Evolutionary conservation across 352 stramenopile genomes (phyloP).

Genomic region (Phytophthora fragariaefolia): DNA sequence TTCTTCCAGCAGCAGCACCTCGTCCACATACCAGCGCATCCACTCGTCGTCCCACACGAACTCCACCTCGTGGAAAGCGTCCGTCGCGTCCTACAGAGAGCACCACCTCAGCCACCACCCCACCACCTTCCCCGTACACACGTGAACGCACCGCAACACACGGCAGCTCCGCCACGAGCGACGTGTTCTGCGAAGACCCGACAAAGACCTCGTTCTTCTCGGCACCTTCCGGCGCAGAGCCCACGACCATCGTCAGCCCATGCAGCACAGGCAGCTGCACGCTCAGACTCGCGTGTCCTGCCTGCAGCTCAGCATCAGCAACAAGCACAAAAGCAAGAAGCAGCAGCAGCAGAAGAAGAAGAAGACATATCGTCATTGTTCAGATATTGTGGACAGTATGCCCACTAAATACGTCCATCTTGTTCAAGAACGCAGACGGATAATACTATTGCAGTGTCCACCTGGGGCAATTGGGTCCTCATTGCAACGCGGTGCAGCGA

Average conservation of each 20-base stretch:
- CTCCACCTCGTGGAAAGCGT: conserved; percentile 38
- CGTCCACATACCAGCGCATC: conserved; percentile 68
- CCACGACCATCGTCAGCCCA: conserved; percentile 38
- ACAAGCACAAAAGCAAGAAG: too few relatives aligned
- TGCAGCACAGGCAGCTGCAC: conserved; percentile 28
- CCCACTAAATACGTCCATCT: neutral
- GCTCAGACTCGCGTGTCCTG: conserved; percentile 35
- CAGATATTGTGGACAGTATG: neutral
- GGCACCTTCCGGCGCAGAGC: conserved; percentile 12
- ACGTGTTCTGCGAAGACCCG: conserved; percentile 42
- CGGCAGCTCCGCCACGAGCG: conserved; percentile 43
- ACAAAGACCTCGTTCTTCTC: conserved; percentile 34
- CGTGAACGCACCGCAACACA: conserved; percentile 44
- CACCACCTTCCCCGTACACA: too few relatives aligned
- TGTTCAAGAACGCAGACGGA: too few relatives aligned
- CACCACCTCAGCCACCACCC: too few relatives aligned
- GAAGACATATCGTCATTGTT: too few relatives aligned
- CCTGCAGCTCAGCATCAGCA: conserved; percentile 4
- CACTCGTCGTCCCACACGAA: conserved; percentile 61
- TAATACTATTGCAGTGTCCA: conserved; percentile 10
- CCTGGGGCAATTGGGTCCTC: conserved; percentile 33
- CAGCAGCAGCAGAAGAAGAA: too few relatives aligned
- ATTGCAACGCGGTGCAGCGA: conserved; percentile 34
- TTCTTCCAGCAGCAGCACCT: conserved; percentile 56
- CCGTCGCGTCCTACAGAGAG: conserved; percentile 36